Evolutionary conservation across 1,139 yeast genomes (phyloP), one percentile per base, ranked within the genome.

Genomic region (Debaryomyces robertsiae): DNA sequence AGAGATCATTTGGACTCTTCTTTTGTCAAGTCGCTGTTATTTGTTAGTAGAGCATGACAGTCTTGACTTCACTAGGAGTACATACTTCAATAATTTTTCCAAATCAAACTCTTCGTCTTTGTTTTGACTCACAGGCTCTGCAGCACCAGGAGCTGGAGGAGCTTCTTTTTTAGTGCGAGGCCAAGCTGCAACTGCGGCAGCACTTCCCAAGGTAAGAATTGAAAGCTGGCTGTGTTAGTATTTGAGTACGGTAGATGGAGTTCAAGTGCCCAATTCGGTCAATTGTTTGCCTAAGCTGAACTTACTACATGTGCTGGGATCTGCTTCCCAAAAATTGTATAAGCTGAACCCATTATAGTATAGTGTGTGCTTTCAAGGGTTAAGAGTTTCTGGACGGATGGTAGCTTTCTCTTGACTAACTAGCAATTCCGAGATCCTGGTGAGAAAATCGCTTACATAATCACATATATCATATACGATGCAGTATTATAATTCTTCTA

Each of bases 231-330:
- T 13, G 6, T 9, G 37, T 38, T 32, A 40, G 42, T 27, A 16
- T 7, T 13, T 17, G 6, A 6, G 15, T 16, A 22, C 17, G 11
- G 27, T 31, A 18, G 6, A 6, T 11, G 9, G 9, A 22, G 7
- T 22, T 22, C 10, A 7, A 19, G 10, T 23, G n/a, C 24, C 15
- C 19, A 15, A 9, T 15, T 23, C 14, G 19, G 19, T 23, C 29
- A 14, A 24, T 32, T 14, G 18, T 5, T 15, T 6, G 3, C 14
- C n/a, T n/a, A n/a, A n/a, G 13, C 10, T 10, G 24, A 39, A 76
- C 84, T 38, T 73, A 79, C 84, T 57, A 76, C 64, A 58, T 82
- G 86, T 41, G 89, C 70, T 45, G 79, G 84, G 46, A 82, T 83
- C 54, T 76, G 76, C 61, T 62, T 80, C 41, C 89, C 89, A 33